These are phyloP conservation scores for Neotropicomus parvogracilis DNA, from an alignment of 1,284 basidiomycete species.

Conservation along the genomic window DNA sequence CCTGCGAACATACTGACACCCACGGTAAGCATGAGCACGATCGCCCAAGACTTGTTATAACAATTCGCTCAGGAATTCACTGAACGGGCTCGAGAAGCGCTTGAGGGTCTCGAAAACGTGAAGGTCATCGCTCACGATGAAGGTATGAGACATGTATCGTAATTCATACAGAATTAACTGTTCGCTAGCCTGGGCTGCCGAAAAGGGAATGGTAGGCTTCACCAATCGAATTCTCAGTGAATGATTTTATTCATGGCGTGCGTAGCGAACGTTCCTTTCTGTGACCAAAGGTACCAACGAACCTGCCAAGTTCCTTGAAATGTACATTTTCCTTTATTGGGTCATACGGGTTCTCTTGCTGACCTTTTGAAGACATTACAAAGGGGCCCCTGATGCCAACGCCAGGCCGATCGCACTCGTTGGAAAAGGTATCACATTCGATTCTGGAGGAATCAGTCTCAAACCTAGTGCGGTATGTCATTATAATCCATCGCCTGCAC, in stretches of 20 bases:
- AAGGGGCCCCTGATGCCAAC: conserved; percentile 57
- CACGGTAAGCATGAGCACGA: conserved; percentile 43
- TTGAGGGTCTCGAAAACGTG: conserved; percentile 66
- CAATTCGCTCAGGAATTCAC: conserved; percentile 54
- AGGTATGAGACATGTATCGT: conserved; percentile 39
- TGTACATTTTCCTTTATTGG: conserved; percentile 45
- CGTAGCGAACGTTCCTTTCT: conserved; percentile 78
- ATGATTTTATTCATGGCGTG: conserved; percentile 1
- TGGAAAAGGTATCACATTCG: conserved; percentile 88
- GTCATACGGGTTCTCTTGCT: background rate
- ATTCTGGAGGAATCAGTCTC: conserved; percentile 86
- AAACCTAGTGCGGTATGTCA: conserved; percentile 68
- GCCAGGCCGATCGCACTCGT: conserved; percentile 73
- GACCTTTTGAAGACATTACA: conserved; percentile 61
- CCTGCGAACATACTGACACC: conserved; percentile 84
- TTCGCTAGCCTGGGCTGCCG: conserved; percentile 65
- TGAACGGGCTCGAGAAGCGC: conserved; percentile 67
- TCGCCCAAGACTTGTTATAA: background rate
- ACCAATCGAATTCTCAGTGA: background rate
- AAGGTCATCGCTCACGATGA: conserved; percentile 73
- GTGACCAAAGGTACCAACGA: conserved; percentile 81
- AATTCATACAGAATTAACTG: background rate
- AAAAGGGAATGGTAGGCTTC: conserved; percentile 71
- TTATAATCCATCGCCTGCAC: conserved; percentile 11
- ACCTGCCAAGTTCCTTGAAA: conserved; percentile 85